These are phyloP conservation scores for Cicer cuneatum DNA, from an alignment of 306 rosid genomes.

Conservation along the genomic window DNA sequence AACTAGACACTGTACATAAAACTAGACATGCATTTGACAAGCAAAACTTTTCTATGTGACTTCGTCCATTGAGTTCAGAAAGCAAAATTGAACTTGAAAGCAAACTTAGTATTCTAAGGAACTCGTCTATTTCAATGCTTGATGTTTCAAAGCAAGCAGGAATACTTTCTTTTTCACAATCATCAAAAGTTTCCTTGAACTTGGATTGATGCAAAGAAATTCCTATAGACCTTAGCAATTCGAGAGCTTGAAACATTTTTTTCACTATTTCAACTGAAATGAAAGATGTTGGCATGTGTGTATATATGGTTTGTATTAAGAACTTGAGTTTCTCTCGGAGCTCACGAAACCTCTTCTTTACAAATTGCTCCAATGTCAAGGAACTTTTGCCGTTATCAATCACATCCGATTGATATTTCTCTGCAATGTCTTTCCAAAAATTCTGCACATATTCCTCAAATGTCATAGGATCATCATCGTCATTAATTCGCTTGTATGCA, in stretches of 20 bases:
- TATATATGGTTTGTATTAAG: constrained; percentile 39
- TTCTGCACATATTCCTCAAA: constrained; percentile 42
- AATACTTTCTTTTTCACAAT: neutral
- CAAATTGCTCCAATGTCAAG: constrained; percentile 30
- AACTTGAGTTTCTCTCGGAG: constrained; percentile 30
- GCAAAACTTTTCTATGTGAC: constrained; percentile 12
- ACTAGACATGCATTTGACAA: constrained; percentile 44
- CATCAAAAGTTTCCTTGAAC: neutral
- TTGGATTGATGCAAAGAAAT: neutral
- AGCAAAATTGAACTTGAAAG: neutral
- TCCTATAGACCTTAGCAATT: constrained; percentile 24
- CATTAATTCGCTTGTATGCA: neutral
- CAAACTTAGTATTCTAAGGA: neutral
- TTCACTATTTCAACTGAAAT: constrained; percentile 39
- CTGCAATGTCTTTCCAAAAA: neutral
- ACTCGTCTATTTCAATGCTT: neutral
- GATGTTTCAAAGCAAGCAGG: neutral
- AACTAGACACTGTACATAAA: constrained; percentile 51
- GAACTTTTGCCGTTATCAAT: neutral
- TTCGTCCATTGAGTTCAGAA: neutral
- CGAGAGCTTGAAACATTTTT: constrained; percentile 27
- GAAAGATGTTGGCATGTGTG: constrained; percentile 57
- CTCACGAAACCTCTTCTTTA: constrained; percentile 36
- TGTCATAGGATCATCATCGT: neutral
- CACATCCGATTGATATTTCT: neutral